Percentiles rank a stretch among this genome's conserved stretches.
Conservation (phyloP, 2,329 filamentous ascomycete genomes). For the Biscogniauxia marginata region DNA sequence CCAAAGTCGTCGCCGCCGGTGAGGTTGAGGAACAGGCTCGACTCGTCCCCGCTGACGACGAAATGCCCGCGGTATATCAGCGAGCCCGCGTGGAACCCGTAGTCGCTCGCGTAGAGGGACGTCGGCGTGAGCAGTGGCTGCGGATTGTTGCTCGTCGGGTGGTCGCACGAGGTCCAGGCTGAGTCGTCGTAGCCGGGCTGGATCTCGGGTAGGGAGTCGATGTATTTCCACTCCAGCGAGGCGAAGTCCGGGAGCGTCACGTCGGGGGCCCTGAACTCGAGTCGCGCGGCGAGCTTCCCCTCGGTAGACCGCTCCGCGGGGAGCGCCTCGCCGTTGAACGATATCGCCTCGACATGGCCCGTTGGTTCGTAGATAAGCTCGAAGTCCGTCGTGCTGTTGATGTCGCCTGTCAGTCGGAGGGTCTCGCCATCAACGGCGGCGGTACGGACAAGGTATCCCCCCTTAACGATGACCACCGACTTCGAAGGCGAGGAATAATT, state of each 20-base stretch:
- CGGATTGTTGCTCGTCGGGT: slow-evolving; percentile 56
- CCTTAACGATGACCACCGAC: slow-evolving; percentile 56
- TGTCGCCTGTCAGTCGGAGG: slow-evolving; percentile 65
- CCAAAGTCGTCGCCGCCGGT: slow-evolving; percentile 69
- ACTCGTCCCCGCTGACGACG: slow-evolving; percentile 59
- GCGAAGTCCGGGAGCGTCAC: slow-evolving; percentile 57
- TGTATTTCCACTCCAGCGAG: slow-evolving; percentile 62
- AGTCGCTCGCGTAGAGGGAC: slow-evolving; percentile 68
- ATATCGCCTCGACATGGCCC: slow-evolving; percentile 45
- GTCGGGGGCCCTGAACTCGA: slow-evolving; percentile 9
- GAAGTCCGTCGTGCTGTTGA: slow-evolving; percentile 66
- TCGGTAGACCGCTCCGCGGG: slow-evolving; percentile 30
- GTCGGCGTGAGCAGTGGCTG: slow-evolving; percentile 59
- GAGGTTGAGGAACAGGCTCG: slow-evolving; percentile 54
- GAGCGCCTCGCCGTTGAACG: slow-evolving; percentile 55
- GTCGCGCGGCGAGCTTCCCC: slow-evolving; percentile 33
- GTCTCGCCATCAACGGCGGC: slow-evolving; percentile 54
- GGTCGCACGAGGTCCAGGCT: slow-evolving; percentile 60
- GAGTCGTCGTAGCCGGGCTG: slow-evolving; percentile 64
- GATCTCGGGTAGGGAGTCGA: slow-evolving; percentile 72
- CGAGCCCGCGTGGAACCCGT: slow-evolving; percentile 69
- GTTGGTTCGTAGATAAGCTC: slow-evolving; percentile 65
- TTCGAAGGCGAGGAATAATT: slow-evolving; percentile 26
- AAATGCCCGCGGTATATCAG: slow-evolving; percentile 72
- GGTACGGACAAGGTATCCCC: slow-evolving; percentile 62